Evolutionary conservation across 176 grass and related monocot genomes (phyloP), one percentile per base, ranked within the genome.

Genomic region (Alloteropsis semialata): DNA sequence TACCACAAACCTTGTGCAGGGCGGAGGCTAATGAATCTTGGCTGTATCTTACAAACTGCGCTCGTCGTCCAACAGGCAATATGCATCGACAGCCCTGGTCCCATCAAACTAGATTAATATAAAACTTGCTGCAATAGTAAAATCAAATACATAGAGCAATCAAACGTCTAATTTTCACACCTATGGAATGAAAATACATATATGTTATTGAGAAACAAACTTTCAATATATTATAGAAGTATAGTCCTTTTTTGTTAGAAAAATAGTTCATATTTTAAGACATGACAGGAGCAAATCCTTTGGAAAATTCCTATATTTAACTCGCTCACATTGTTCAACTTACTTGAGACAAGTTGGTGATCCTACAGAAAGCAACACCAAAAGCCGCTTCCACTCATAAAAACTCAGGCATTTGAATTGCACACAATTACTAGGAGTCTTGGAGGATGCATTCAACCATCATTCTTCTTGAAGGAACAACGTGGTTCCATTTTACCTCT

Each of bases 1-100:
- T 75, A n/a, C n/a, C 48, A 34, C 41, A 66, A 80, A 36, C 76
- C 93, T 93, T 88, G 56, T 84, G 76, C 72, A 83, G 73, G 85
- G n/a, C n/a, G n/a, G 93, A 96, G 93, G 93, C 97, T 89, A 99
- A 96, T 80, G 80, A 99, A 96, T 95, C 84, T 84, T 90, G 65
- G 34, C 34, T 36, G 67, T 87, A 87, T 85, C 42, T 81, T 96
- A 92, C 93, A 96, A 85, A 87, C 72, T 89, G 92, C 85, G 89
- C 87, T 87, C 25, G 51, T 27, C 44, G 37, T 54, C 75, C 84
- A 77, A 72, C 42, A 86, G 71, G 78, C 77, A 68, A 72, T 85
- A 54, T 82, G 65, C 77, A 72, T 71, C 67, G n/a, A 78, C 60
- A 54, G 48, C 69, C 73, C 8, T 29, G 18, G 49, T 38, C 22